Base-by-base conservation (phyloP, 2,329 filamentous ascomycete genomes). In the Alternaria solani region DNA sequence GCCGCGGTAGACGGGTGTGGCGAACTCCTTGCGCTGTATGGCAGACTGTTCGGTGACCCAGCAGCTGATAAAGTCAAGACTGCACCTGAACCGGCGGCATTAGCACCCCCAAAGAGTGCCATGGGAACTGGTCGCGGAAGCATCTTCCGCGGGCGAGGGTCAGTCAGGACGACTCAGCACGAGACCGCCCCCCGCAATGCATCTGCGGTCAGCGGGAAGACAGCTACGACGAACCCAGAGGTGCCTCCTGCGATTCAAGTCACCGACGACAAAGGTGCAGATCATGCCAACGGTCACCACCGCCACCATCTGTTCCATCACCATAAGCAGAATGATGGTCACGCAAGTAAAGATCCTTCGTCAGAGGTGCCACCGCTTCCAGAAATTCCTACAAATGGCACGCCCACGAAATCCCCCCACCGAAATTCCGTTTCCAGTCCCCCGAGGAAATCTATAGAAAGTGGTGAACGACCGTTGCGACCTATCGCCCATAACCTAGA, bases 1-100 rank as follows among this genome's bases (percentile, higher is more conserved):
- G 87, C 90, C 57, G 94, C 95, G 18, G 92, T 98, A 51, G 97
- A 97, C 74, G 89, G 91, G 61, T 94, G 91, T 74, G 88, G 92
- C 65, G 93, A 97, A 77, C 83, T 99, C 39, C 81, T 99, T 20
- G 88, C 88, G 16, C 82, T 98, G 1, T 99, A 95, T 74, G 87
- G 89, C 3, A 86, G 91, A 63, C 82, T 99, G 0, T 98, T 97
- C 75, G 90, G 90, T 7, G 86, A 88, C 49, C 80, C 87, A 9
- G 80, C 67, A 26, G 55, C 65, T 11, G 71, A 73, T 6, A 70
- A 71, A 52, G 48, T 61, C 20, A 83, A 64, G 78, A 72, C 72
- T 62, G 76, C 67, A 68, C 81, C 72, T 61, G 76, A 66, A 64
- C 75, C 83, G 70, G 77, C 83, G n/a, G 71, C 83, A 20, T 82